Evolutionary conservation across 495 filamentous ascomycete genomes (phyloP), one percentile per base, ranked within the genome.

Genomic region (Aspergillus leporis): DNA sequence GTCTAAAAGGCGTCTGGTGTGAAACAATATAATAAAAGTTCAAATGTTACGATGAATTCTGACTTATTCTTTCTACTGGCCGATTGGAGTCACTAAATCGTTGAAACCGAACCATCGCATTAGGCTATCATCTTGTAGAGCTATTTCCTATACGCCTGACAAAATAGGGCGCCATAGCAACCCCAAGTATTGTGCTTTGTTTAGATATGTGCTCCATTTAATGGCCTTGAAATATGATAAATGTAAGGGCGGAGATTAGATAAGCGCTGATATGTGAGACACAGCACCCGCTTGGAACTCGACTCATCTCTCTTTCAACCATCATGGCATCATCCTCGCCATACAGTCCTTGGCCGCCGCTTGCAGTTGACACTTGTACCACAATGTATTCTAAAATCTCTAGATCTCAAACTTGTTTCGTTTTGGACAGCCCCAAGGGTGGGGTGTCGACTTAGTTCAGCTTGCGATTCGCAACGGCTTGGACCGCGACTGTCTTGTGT

Each of bases 361-460:
- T 62, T 57, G 59, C 19, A 46, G 23, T 46, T 66, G 41, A 53
- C 45, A 45, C 56, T 63, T 49, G 62, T 60, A 59, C 61, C 57
- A 57, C 53, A 38, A 68, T 74, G 64, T 49, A 43, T 25, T n/a
- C 32, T 32, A 25, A 38, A 0, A 25, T 51, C 31, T 38, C 45
- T 53, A 38, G 18, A 12, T 12, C 74, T 58, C 63, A 78, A 76
- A 79, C 70, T 60, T 74, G 65, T 65, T 67, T 68, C 65, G 67
- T 68, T 63, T 65, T 76, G 61, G 68, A 86, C 84, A 88, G 82
- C 87, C 90, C 89, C 89, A 90, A 86, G 67, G 85, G 69, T 68
- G 88, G 88, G 88, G 89, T 89, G 63, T 68, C 70, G 61, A 77
- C 79, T 76, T 90, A 74, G 52, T 48, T 56, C 59, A 43, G 31